phyloP scores from a whole-genome alignment of 2,329 filamentous ascomycete species.

The Fusarium pseudonygamai region DNA sequence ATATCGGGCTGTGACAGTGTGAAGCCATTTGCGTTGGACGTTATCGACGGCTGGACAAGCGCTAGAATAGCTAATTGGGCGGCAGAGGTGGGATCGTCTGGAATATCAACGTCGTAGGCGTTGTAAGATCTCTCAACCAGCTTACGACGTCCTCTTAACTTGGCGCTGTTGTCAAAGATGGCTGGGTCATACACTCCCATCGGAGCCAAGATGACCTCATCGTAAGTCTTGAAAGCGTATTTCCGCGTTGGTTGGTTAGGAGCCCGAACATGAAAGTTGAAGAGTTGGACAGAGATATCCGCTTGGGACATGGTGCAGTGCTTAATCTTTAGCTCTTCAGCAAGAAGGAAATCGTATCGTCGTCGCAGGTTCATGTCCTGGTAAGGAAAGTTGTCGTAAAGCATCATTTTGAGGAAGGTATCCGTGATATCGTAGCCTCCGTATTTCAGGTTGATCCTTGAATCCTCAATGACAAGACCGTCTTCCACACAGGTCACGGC shows the following conservation, averaged over 20 bases:
- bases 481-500: slow-evolving; percentile 97
- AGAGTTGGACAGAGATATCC: slow-evolving; percentile 87
- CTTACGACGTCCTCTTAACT: slow-evolving; percentile 81
- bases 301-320: slow-evolving; percentile 91
- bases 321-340: slow-evolving; percentile 94
- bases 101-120: slow-evolving; percentile 85
- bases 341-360: slow-evolving; percentile 90
- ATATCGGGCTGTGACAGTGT: slow-evolving; percentile 56
- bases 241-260: slow-evolving; percentile 90
- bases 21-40: slow-evolving; percentile 56
- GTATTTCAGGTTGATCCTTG: slow-evolving; percentile 92
- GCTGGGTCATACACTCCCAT: slow-evolving; percentile 93
- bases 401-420: slow-evolving; percentile 97
- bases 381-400: slow-evolving; percentile 96
- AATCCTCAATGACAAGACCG: slow-evolving; percentile 93
- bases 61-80: slow-evolving; percentile 78
- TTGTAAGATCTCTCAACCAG: slow-evolving; percentile 90
- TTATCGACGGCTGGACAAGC: slow-evolving; percentile 68
- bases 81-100: slow-evolving; percentile 87
- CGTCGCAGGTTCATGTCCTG: slow-evolving; percentile 90
- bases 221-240: slow-evolving; percentile 96
- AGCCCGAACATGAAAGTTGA: slow-evolving; percentile 89
- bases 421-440: slow-evolving; percentile 94
- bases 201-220: slow-evolving; percentile 92
- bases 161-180: slow-evolving; percentile 84